Base-by-base conservation (phyloP, 2,329 filamentous ascomycete genomes). In the Leptodontidium sp. region DNA sequence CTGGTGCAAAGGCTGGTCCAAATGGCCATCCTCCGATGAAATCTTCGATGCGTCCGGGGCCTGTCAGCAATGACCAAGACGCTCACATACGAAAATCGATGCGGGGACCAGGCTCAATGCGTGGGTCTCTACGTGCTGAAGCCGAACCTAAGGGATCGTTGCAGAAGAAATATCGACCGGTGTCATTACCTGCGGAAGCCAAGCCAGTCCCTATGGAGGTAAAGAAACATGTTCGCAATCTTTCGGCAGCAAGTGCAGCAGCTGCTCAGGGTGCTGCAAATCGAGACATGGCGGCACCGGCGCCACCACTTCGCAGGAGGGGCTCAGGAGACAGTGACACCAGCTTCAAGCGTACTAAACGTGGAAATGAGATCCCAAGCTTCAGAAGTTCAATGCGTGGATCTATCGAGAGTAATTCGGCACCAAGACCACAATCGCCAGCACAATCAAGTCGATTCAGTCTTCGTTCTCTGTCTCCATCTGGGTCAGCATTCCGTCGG, bases 321-420 rank as follows among this genome's bases (percentile, higher is more conserved):
- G 84, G 82, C 21, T 92, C 90, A 0, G 88, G 89, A 72, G 90
- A 87, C 35, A 93, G 91, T 75, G 90, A 93, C 55, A 97, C 92
- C 80, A 97, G 93, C 78, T 97, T 97, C 82, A 91, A 88, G 76
- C 90, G 93, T 35, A 80, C 83, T 53, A 86, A 87, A 70, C 81
- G 81, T 63, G 77, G 79, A 6, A 80, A 84, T 53, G 79, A 84
- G 47, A 84, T 84, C 0, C 86, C 88, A 64, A 85, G 83, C 0
- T 93, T 97, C 84, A 90, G 90, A 67, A 86, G 84, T 63, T 93
- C 92, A 1, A 92, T 97, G 92, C 87, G 94, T 68, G 81, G 80
- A 32, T 77, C 73, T 52, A 58, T 50, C 14, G 73, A 76, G 9
- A 43, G 52, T 32, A 57, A 81, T 17, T 73, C 77, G 9, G 78